Base-by-base conservation (phyloP, 2,329 filamentous ascomycete species). In the Alternaria ethzedia region DNA sequence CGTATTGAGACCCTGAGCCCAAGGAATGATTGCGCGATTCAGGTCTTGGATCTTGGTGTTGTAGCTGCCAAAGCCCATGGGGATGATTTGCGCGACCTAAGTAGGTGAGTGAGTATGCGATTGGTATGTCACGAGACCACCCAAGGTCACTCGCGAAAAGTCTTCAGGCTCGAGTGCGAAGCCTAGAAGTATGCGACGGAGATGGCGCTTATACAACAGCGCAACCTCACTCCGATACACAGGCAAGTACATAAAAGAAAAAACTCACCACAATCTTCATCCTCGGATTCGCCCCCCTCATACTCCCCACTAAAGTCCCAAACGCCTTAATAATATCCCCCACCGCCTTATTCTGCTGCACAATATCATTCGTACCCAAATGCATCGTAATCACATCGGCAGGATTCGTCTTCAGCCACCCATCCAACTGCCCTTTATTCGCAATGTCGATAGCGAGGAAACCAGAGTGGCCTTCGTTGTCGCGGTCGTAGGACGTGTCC, bases 301-400 rank as follows among this genome's bases (percentile, higher is more conserved):
- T 83, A 3, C 73, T 56, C 13, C 23, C 36, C 10, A 65, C 21
- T 2, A 83, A 64, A 20, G 76, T 82, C 6, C 78, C 79, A 64
- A 82, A 83, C 8, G 82, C 81, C 11, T 76, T 71, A 23, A 83
- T 77, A 57, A 83, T 82, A 43, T 82, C 76, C 30, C 65, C 61
- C 0, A 74, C 69, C 4, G 73, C 68, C 74, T 80, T 81, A 15
- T 56, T 58, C 21, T 81, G 76, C 72, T 81, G 79, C 54, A 81
- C 80, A 46, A 76, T 72, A 61, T 83, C 82, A 64, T 83, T 83
- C 45, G 82, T 83, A 17, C 82, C 81, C 3, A 84, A 65, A 67
- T 84, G 82, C 81, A 83, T 83, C 10, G 80, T 83, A 59, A 84
- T 79, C 25, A 84, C 78, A 65, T 84, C 81, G 3, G 82, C 81